These are phyloP conservation scores for Lentinula novae-zelandiae DNA, from an alignment of 1,284 basidiomycete genomes.

Conservation along the genomic window DNA sequence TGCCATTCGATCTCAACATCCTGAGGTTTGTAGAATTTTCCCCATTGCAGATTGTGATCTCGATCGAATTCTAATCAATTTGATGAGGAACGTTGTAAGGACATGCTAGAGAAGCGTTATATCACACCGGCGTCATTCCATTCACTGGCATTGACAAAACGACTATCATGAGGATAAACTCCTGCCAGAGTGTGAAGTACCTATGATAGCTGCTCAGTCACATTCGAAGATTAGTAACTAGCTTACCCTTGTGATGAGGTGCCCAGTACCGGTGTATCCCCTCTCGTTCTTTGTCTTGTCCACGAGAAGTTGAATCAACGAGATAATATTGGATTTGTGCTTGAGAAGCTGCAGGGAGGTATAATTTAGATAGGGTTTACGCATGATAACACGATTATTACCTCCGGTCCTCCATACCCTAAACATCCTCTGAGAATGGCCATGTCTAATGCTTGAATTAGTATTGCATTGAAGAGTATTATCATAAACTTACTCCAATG, in stretches of 20 bases:
- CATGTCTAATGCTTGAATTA: slow-evolving; percentile 48
- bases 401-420: slow-evolving; percentile 64
- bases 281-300: slow-evolving; percentile 87
- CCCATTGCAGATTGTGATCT: slow-evolving; percentile 81
- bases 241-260: slow-evolving; percentile 70
- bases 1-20: slow-evolving; percentile 92
- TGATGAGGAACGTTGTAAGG: slow-evolving; percentile 11
- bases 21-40: slow-evolving; percentile 74
- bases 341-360: slow-evolving; percentile 54
- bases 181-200: slow-evolving; percentile 69
- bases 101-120: not conserved
- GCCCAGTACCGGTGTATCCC: slow-evolving; percentile 82
- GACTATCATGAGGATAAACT: slow-evolving; percentile 79
- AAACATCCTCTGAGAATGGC: slow-evolving; percentile 77
- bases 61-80: slow-evolving; percentile 58
- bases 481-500: slow-evolving; percentile 78
- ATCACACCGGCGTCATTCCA: slow-evolving; percentile 72
- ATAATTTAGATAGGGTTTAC: slow-evolving; percentile 7
- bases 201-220: not conserved
- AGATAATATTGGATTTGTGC: slow-evolving; percentile 67
- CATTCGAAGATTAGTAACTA: not conserved
- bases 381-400: slow-evolving; percentile 29
- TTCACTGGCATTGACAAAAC: slow-evolving; percentile 82
- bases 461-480: slow-evolving; percentile 4
- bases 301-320: slow-evolving; percentile 67